Evolutionary conservation across 2,329 filamentous ascomycete species (phyloP).

Genomic region (Curvularia spicifera): DNA sequence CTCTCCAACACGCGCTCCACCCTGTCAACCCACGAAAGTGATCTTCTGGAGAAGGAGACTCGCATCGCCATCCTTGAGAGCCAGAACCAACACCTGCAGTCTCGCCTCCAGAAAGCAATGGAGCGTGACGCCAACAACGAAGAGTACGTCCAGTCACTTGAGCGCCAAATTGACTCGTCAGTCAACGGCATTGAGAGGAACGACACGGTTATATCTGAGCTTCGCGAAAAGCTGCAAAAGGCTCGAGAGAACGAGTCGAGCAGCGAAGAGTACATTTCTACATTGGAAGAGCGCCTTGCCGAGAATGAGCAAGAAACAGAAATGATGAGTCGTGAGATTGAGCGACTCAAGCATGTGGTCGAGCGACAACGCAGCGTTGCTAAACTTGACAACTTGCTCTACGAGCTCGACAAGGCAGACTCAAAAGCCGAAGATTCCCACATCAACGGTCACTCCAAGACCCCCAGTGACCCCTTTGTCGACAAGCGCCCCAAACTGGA

Average conservation of each 20-base stretch:
- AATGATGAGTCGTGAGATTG: constrained; percentile 95
- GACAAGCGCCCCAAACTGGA: constrained; percentile 38
- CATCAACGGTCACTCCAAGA: constrained; percentile 47
- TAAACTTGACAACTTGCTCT: constrained; percentile 88
- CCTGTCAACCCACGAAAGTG: constrained; percentile 83
- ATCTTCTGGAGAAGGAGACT: constrained; percentile 87
- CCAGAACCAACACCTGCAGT: constrained; percentile 86
- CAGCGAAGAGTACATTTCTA: constrained; percentile 96
- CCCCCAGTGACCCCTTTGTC: constrained; percentile 41
- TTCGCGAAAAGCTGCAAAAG: constrained; percentile 89
- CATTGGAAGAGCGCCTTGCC: constrained; percentile 89
- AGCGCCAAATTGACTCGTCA: constrained; percentile 87
- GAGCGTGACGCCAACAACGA: constrained; percentile 93
- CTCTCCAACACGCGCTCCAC: constrained; percentile 86
- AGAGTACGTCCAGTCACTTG: constrained; percentile 88
- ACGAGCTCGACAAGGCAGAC: constrained; percentile 76
- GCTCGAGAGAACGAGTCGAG: constrained; percentile 88
- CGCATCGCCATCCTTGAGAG: constrained; percentile 93
- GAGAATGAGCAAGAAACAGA: constrained; percentile 96
- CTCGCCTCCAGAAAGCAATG: constrained; percentile 88
- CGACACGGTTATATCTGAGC: constrained; percentile 79
- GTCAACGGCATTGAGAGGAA: constrained; percentile 93
- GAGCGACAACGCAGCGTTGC: constrained; percentile 94
- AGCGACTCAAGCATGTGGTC: constrained; percentile 90
- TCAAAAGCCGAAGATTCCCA: constrained; percentile 32